Percentiles rank a stretch among this genome's conserved stretches.
Conservation (phyloP, 345 rosid genomes). For the Linum usitatissimum region DNA sequence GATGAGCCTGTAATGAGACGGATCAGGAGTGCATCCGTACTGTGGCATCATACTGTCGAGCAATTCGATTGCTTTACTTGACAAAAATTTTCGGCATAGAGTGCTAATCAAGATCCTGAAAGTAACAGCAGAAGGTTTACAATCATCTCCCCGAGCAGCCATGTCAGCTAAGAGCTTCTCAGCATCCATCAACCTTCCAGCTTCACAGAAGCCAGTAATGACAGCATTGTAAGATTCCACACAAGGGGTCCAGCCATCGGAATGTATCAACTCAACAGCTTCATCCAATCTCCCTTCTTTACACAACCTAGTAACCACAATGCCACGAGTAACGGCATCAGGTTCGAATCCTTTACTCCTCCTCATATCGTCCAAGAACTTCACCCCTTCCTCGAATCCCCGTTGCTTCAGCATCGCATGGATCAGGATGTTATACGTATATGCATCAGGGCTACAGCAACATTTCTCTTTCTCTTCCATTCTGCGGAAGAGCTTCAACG, state of each 20-base stretch:
- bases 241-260: slow-evolving; percentile 57
- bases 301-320: slow-evolving; percentile 74
- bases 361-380: slow-evolving; percentile 84
- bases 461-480: slow-evolving; percentile 28
- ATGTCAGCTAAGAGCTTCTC: slow-evolving; percentile 66
- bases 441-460: slow-evolving; percentile 60
- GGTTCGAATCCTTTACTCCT: slow-evolving; percentile 69
- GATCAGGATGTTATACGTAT: slow-evolving; percentile 54
- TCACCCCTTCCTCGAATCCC: slow-evolving; percentile 77
- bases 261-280: slow-evolving; percentile 64
- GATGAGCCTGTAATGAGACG: slow-evolving; percentile 61
- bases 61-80: slow-evolving; percentile 61
- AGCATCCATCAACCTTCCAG: slow-evolving; percentile 88
- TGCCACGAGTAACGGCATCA: slow-evolving; percentile 67
- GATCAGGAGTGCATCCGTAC: slow-evolving; percentile 62
- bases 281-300: slow-evolving; percentile 81
- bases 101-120: slow-evolving; percentile 81
- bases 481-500: slow-evolving; percentile 47
- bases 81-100: slow-evolving; percentile 66
- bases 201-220: slow-evolving; percentile 67
- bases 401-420: slow-evolving; percentile 73
- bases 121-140: slow-evolving; percentile 61
- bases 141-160: slow-evolving; percentile 31
- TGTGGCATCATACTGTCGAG: slow-evolving; percentile 69
- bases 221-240: slow-evolving; percentile 68